phyloP scores from a whole-genome alignment of 331 rosid genomes.

The Quercus lobata region DNA sequence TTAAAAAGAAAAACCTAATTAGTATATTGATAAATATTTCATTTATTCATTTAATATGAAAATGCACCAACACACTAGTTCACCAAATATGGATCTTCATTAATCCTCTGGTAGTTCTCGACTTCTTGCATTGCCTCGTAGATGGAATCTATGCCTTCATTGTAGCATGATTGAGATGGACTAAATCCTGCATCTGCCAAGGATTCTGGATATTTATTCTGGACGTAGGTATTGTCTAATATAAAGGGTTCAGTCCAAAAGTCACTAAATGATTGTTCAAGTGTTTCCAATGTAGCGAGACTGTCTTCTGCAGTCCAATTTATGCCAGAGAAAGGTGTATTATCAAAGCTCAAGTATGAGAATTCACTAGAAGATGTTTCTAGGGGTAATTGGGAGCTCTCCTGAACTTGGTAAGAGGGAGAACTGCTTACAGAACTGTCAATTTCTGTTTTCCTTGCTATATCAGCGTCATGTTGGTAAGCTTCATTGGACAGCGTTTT shows the following conservation, averaged over 20 bases:
- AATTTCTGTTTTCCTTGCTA: too few relatives aligned
- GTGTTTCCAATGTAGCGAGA: constrained; percentile 11
- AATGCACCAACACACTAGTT: too few relatives aligned
- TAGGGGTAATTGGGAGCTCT: constrained; percentile 8
- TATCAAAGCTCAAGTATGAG: constrained; percentile 13
- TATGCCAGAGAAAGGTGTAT: background rate
- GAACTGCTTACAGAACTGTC: too few relatives aligned
- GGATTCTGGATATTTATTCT: background rate
- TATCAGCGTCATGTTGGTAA: background rate
- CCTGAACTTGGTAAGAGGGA: constrained; percentile 1
- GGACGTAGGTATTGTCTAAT: constrained; percentile 13
- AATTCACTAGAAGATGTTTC: constrained; percentile 19
- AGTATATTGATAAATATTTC: too few relatives aligned
- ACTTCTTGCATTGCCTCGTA: too few relatives aligned
- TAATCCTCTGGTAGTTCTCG: too few relatives aligned
- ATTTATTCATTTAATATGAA: too few relatives aligned
- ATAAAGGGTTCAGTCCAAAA: constrained; percentile 55
- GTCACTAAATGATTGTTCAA: background rate
- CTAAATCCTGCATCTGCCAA: background rate
- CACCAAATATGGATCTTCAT: too few relatives aligned
- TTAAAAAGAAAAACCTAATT: too few relatives aligned
- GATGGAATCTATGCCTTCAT: background rate
- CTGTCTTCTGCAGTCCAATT: constrained; percentile 2
- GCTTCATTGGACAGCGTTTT: background rate
- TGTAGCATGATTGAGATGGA: background rate